A percentile compares a stretch with the other conserved stretches of the same genome.
These are phyloP conservation scores for Dorcoceras hygrometricum DNA, from an alignment of 257 asterid genomes.

Conservation along the genomic window DNA sequence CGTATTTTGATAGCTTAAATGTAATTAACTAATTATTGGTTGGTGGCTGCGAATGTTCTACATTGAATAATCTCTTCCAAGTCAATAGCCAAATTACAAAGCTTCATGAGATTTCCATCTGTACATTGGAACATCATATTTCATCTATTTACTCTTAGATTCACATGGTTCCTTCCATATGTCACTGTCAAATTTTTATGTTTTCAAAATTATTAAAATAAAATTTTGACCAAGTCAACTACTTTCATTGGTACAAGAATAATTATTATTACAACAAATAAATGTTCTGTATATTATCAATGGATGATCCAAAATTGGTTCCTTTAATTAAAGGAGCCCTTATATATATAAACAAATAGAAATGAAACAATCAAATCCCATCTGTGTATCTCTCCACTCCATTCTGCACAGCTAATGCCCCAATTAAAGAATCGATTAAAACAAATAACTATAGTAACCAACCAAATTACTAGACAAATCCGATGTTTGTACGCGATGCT, in stretches of 20 bases:
- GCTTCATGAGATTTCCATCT: not conserved
- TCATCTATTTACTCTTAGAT: no score
- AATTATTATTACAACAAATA: no score
- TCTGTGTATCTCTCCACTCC: not conserved
- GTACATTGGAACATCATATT: no score
- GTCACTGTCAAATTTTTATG: not conserved
- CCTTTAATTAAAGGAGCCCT: not conserved
- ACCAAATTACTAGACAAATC: not conserved
- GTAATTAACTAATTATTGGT: no score
- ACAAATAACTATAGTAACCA: not conserved
- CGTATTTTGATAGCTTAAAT: no score
- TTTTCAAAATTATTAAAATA: not conserved
- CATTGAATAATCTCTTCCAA: not conserved
- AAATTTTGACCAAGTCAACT: not conserved
- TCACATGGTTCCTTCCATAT: not conserved
- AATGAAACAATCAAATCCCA: not conserved
- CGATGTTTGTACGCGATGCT: slow-evolving; percentile 23
- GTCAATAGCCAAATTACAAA: not conserved
- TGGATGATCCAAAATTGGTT: not conserved
- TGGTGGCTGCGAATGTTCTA: no score
- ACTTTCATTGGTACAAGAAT: not conserved
- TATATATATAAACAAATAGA: no score
- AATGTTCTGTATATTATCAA: not conserved
- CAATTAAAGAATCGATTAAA: not conserved
- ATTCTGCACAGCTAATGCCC: not conserved